A percentile compares a stretch with the other conserved stretches of the same genome.
These are phyloP conservation scores for Camellia sinensis DNA, from an alignment of 148 eudicot species.

Conservation along the genomic window DNA sequence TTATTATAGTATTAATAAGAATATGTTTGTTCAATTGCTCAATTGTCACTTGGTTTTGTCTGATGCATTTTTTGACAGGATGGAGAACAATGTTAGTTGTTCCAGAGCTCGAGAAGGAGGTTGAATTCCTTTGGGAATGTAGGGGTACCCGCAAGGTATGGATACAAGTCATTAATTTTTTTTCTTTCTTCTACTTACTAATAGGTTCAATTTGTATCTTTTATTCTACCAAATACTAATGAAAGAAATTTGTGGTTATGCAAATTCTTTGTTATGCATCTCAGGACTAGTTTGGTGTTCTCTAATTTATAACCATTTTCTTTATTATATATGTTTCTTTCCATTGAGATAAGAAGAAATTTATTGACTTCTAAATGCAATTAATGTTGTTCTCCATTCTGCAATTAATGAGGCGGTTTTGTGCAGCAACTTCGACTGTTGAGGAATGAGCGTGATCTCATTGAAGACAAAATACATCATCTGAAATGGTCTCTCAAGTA, in stretches of 20 bases:
- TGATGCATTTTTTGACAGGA: constrained; percentile 43
- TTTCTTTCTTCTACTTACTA: not conserved
- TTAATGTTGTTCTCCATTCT: not conserved
- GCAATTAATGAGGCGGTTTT: not conserved
- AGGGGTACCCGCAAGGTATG: constrained; percentile 79
- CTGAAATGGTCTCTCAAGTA: constrained; percentile 70
- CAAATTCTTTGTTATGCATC: not conserved
- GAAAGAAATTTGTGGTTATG: not conserved
- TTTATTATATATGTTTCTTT: not conserved
- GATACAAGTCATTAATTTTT: not conserved
- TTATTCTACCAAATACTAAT: not conserved
- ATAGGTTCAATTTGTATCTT: not conserved
- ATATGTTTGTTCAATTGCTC: not conserved
- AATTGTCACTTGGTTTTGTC: not conserved
- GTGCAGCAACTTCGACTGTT: constrained; percentile 72
- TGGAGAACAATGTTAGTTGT: constrained; percentile 99
- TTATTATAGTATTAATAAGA: not conserved
- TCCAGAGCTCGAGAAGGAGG: constrained; percentile 96
- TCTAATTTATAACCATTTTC: not conserved
- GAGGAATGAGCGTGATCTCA: constrained; percentile 71
- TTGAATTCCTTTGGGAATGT: constrained; percentile 61
- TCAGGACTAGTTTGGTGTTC: not conserved
- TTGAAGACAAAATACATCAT: constrained; percentile 84
- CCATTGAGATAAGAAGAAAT: not conserved
- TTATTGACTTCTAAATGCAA: not conserved